These are phyloP conservation scores for Crucibulum laeve DNA, from an alignment of 768 basidiomycete genomes.

Conservation along the genomic window DNA sequence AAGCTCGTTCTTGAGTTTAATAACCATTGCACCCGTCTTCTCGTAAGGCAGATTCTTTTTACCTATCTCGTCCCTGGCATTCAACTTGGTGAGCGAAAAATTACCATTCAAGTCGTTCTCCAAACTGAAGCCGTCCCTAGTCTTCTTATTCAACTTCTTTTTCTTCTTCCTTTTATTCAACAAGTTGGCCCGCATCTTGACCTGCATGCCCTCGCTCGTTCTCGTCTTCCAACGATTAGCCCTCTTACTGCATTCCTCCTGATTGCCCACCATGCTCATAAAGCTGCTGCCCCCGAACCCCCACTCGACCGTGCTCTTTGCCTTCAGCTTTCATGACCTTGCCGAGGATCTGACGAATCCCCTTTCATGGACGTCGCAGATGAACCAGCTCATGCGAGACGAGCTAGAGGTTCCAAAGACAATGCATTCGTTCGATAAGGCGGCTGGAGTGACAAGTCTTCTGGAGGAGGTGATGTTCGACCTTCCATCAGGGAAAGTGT, in stretches of 20 bases:
- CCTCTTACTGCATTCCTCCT: not conserved
- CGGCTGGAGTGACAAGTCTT: slow-evolving; percentile 51
- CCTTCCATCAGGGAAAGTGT: slow-evolving; percentile 37
- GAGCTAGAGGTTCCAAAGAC: slow-evolving; percentile 48
- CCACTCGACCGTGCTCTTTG: slow-evolving; percentile 55
- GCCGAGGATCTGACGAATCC: slow-evolving; percentile 44
- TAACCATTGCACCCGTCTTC: too few relatives aligned
- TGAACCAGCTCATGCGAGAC: slow-evolving; percentile 45
- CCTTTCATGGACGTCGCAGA: slow-evolving; percentile 48
- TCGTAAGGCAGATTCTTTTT: too few relatives aligned
- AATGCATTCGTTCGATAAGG: slow-evolving; percentile 57
- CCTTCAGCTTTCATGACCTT: slow-evolving; percentile 48
- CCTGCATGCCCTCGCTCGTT: not conserved
- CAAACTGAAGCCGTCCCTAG: too few relatives aligned
- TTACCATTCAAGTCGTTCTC: too few relatives aligned
- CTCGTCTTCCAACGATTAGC: not conserved
- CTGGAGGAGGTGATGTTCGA: slow-evolving; percentile 63
- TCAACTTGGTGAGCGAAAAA: too few relatives aligned
- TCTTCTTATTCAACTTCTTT: too few relatives aligned
- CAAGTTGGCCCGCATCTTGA: not conserved
- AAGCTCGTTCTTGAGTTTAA: too few relatives aligned
- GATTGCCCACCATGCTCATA: slow-evolving; percentile 44
- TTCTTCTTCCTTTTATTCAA: not conserved
- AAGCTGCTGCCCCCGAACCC: slow-evolving; percentile 41
- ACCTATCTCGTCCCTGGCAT: too few relatives aligned